A percentile compares a stretch with the other conserved stretches of the same genome.
These are phyloP conservation scores for Alternaria triticina DNA, from an alignment of 2,329 filamentous ascomycete genomes.

Conservation along the genomic window DNA sequence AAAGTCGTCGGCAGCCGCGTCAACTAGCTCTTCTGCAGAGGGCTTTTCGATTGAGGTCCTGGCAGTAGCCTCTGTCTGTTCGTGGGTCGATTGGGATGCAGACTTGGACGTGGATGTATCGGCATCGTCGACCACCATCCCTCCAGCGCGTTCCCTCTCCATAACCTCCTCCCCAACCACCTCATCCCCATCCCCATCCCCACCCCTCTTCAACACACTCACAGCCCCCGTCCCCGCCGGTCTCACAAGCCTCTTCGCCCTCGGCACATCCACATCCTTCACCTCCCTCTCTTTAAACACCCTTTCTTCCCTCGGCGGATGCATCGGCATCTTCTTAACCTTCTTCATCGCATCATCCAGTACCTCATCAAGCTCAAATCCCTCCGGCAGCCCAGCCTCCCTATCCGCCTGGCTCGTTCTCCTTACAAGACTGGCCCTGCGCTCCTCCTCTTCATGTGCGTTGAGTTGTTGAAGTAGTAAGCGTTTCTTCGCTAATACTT, in stretches of 20 bases:
- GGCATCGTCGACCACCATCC: too few species aligned
- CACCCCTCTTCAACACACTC: neutral
- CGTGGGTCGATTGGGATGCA: too few species aligned
- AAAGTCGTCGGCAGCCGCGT: neutral
- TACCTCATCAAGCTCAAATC: neutral
- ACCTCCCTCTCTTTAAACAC: neutral
- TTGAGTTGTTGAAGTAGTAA: neutral
- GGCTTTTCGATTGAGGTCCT: too few species aligned
- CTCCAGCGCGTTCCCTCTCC: neutral
- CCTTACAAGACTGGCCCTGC: neutral
- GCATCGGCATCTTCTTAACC: neutral
- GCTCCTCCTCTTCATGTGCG: neutral
- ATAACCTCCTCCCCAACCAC: neutral
- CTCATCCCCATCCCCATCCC: neutral
- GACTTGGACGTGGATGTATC: too few species aligned
- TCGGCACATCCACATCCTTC: neutral
- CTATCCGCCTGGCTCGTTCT: neutral
- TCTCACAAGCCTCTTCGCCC: neutral
- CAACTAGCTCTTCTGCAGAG: neutral
- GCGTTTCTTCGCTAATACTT: neutral
- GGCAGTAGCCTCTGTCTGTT: too few species aligned
- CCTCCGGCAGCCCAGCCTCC: neutral
- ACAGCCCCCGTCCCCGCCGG: neutral
- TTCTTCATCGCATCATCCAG: constrained; percentile 1
- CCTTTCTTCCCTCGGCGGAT: neutral